These are phyloP conservation scores for Starmerella bombicola DNA, from an alignment of 805 yeast species.

Conservation along the genomic window DNA sequence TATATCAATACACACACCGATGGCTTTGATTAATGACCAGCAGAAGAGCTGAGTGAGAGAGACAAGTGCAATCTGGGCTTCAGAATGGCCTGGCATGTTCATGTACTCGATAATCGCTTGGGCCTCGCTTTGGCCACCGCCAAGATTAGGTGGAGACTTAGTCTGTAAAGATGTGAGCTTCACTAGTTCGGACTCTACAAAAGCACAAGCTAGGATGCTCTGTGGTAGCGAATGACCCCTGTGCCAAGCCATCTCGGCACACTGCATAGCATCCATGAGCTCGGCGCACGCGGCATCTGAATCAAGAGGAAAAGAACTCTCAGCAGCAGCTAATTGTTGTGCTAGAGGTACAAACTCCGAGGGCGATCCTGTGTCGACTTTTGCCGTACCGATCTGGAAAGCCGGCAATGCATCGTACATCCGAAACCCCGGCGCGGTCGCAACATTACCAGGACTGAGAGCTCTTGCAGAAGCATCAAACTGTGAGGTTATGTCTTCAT, in stretches of 20 bases:
- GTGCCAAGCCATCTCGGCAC: constrained; percentile 58
- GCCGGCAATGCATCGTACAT: constrained; percentile 81
- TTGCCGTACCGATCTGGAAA: constrained; percentile 53
- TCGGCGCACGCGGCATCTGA: constrained; percentile 36
- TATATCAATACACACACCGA: neutral
- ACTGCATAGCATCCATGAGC: constrained; percentile 42
- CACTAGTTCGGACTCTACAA: constrained; percentile 47
- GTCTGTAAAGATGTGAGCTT: constrained; percentile 18
- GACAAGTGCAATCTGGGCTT: neutral
- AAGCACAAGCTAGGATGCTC: constrained; percentile 62
- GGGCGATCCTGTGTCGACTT: constrained; percentile 69
- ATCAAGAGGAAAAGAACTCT: constrained; percentile 32
- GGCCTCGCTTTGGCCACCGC: neutral
- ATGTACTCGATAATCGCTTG: neutral
- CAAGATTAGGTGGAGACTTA: neutral
- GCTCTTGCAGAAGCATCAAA: constrained; percentile 18
- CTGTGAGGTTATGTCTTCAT: constrained; percentile 25
- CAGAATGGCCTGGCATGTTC: neutral
- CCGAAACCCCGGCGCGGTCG: constrained; percentile 47
- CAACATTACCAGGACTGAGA: constrained; percentile 43
- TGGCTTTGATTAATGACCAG: neutral
- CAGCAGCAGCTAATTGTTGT: constrained; percentile 31
- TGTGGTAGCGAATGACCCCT: constrained; percentile 62
- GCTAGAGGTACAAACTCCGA: constrained; percentile 27
- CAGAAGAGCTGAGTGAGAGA: neutral